Conservation (phyloP, 2,329 filamentous ascomycete species). For the Chalaropsis ovoidea region DNA sequence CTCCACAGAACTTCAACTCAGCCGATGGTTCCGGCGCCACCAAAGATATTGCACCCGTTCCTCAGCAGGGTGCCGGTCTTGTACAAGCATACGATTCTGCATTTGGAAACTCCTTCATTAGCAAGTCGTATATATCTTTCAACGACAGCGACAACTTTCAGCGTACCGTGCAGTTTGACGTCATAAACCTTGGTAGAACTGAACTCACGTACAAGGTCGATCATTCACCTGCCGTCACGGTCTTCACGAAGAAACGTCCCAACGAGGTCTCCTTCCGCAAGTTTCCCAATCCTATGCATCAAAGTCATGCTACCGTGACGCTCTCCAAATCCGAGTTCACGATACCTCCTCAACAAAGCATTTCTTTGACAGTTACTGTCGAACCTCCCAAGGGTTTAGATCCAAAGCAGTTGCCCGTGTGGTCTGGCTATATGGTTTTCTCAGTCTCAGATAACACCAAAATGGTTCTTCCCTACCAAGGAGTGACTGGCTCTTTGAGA, state of each 20-base stretch:
- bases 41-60: constrained; percentile 42
- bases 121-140: constrained; percentile 49
- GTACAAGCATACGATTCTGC: constrained; percentile 51
- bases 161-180: constrained; percentile 41
- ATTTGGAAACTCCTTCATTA: constrained; percentile 43
- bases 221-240: constrained; percentile 42
- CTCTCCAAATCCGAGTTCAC: constrained; percentile 39
- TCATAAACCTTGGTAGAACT: constrained; percentile 44
- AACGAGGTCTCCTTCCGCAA: too few species aligned
- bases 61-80: constrained; percentile 52
- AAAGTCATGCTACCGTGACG: constrained; percentile 36
- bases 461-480: constrained; percentile 36
- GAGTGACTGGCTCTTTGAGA: constrained; percentile 31
- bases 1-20: constrained; percentile 42
- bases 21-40: constrained; percentile 33
- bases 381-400: constrained; percentile 31
- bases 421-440: constrained; percentile 37
- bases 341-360: constrained; percentile 28
- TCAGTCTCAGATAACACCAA: constrained; percentile 33
- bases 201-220: constrained; percentile 44
- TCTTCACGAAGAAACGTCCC: constrained; percentile 41
- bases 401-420: constrained; percentile 33
- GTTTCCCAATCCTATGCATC: constrained; percentile 40
- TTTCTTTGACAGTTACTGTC: constrained; percentile 31
- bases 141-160: constrained; percentile 53